Conservation (phyloP, 1,284 basidiomycete species). For the Sutorius eximius region DNA sequence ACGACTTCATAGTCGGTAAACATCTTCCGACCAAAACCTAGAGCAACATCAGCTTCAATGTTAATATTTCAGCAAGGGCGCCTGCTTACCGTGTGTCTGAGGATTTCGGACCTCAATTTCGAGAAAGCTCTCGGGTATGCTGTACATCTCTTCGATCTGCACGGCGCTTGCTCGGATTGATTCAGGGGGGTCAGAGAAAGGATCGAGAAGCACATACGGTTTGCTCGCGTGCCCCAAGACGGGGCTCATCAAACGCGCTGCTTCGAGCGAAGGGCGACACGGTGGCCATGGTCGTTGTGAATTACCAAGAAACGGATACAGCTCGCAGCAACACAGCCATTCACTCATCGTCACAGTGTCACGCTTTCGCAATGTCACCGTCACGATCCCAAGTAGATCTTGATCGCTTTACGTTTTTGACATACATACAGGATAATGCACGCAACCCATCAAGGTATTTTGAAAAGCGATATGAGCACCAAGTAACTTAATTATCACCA, state of each 20-base stretch:
- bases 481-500: constrained; percentile 7
- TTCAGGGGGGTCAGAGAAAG: constrained; percentile 22
- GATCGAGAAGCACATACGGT: constrained; percentile 56
- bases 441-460: no score
- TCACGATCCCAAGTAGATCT: no score
- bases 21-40: constrained; percentile 97
- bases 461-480: no score
- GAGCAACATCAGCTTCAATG: constrained; percentile 5
- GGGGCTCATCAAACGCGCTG: constrained; percentile 71
- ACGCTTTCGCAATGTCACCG: constrained; percentile 29
- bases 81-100: constrained; percentile 85
- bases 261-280: constrained; percentile 81
- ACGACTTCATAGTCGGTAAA: constrained; percentile 99
- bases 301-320: constrained; percentile 12
- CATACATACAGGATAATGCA: no score
- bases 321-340: constrained; percentile 27
- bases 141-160: constrained; percentile 98
- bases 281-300: constrained; percentile 49
- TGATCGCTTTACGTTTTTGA: no score
- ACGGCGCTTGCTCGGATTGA: constrained; percentile 37
- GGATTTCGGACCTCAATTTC: constrained; percentile 98
- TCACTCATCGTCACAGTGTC: constrained; percentile 26
- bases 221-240: constrained; percentile 72
- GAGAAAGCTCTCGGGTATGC: constrained; percentile 93
- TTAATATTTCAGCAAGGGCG: background rate